Conservation (phyloP, 805 yeast genomes). For the Saccharomycopsis sp. region DNA sequence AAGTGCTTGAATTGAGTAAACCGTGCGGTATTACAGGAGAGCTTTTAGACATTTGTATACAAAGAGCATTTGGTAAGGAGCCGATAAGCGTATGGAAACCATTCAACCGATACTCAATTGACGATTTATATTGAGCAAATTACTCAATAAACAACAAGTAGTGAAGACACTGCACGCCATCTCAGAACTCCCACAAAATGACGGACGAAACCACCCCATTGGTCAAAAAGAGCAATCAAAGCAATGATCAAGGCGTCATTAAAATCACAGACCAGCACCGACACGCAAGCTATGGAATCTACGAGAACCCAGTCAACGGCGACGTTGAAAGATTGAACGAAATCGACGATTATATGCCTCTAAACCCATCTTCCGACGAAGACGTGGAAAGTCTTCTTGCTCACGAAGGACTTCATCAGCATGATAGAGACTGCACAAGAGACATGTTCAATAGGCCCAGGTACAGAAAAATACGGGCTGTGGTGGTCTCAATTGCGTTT, state of each 20-base stretch:
- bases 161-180: no score
- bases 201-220: background rate
- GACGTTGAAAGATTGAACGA: background rate
- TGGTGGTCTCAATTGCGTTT: background rate
- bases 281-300: background rate
- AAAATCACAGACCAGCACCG: background rate
- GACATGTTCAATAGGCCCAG: background rate
- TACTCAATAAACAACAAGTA: no score
- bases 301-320: background rate
- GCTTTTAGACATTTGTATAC: background rate
- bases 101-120: no score
- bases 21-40: background rate
- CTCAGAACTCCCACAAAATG: background rate
- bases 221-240: background rate
- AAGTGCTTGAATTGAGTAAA: no score
- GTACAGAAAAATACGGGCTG: background rate
- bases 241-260: no score
- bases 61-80: no score
- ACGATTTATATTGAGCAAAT: no score
- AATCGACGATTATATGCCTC: background rate
- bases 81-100: no score
- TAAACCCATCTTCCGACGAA: background rate
- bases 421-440: slow-evolving; percentile 1
- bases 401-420: background rate
- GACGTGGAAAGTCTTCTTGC: background rate